Conservation (phyloP, 805 yeast species). For the Candida nitratophila region DNA sequence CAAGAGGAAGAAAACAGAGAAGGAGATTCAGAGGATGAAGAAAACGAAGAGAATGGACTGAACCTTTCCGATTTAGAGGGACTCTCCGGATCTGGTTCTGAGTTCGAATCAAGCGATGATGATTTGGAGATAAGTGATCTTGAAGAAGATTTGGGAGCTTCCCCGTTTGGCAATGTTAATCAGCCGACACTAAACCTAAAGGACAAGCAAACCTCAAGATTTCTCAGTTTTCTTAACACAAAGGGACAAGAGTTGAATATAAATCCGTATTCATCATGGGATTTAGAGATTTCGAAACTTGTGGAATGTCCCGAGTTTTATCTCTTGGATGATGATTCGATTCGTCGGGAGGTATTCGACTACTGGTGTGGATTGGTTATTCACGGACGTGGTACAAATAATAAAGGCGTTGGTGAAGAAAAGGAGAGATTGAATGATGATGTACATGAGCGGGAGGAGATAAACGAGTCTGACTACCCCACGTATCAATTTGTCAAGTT, state of each 20-base stretch:
- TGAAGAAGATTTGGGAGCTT: too few relatives aligned
- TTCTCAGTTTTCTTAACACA: neutral
- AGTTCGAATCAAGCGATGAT: neutral
- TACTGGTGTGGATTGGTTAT: conserved; percentile 12
- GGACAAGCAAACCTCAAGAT: neutral
- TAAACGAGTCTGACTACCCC: neutral
- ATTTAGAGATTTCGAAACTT: conserved; percentile 14
- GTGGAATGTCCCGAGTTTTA: conserved; percentile 16
- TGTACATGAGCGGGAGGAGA: conserved; percentile 1
- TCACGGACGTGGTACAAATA: neutral
- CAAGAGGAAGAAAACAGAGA: conserved; percentile 1
- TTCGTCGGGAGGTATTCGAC: conserved; percentile 15
- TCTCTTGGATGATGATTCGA: conserved; percentile 9
- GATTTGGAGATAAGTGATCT: too few relatives aligned
- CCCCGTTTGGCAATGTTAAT: neutral
- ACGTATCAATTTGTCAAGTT: conserved; percentile 6
- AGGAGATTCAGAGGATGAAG: neutral
- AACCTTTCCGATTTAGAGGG: conserved; percentile 12
- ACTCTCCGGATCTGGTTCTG: neutral
- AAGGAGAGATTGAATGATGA: neutral
- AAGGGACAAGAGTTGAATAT: neutral
- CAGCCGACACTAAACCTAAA: neutral
- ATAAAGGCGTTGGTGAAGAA: neutral
- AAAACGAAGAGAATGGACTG: conserved; percentile 9
- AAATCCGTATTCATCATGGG: conserved; percentile 18